Evolutionary conservation across 495 filamentous ascomycete genomes (phyloP).

Genomic region (Penicillium cataractarum): DNA sequence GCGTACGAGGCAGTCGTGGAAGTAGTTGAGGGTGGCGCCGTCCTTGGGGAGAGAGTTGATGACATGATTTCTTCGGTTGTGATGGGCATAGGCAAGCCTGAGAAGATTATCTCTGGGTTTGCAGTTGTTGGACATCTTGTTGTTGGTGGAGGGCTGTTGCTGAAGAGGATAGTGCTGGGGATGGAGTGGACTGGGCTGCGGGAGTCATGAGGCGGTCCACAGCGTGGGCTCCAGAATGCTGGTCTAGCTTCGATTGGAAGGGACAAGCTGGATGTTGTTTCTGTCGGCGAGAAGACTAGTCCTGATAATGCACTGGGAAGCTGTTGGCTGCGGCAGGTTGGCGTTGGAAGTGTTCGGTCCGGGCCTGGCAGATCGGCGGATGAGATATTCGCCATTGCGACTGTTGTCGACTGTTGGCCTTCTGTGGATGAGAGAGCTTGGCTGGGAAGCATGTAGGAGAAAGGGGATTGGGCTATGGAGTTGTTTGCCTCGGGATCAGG

Average conservation of each 20-base stretch:
- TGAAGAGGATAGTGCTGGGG: constrained; percentile 25
- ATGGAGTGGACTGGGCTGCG: constrained; percentile 11
- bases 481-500: constrained; percentile 30
- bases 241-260: constrained; percentile 17
- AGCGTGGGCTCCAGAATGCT: constrained; percentile 23
- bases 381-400: constrained; percentile 26
- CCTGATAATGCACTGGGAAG: constrained; percentile 14
- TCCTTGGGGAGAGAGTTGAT: neutral
- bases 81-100: constrained; percentile 31
- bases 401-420: constrained; percentile 19
- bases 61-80: constrained; percentile 19
- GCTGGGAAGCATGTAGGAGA: constrained; percentile 34
- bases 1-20: neutral
- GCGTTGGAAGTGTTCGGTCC: constrained; percentile 44
- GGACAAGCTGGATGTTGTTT: constrained; percentile 7
- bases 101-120: constrained; percentile 37
- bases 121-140: constrained; percentile 23
- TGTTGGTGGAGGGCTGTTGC: constrained; percentile 19
- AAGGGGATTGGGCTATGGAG: constrained; percentile 31
- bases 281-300: constrained; percentile 7
- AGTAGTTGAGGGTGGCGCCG: neutral
- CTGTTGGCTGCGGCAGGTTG: constrained; percentile 31
- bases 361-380: constrained; percentile 28
- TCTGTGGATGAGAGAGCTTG: constrained; percentile 29
- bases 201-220: neutral